Base-by-base conservation (phyloP, 2,329 filamentous ascomycete species). In the Orbilia blumenaviensis region DNA sequence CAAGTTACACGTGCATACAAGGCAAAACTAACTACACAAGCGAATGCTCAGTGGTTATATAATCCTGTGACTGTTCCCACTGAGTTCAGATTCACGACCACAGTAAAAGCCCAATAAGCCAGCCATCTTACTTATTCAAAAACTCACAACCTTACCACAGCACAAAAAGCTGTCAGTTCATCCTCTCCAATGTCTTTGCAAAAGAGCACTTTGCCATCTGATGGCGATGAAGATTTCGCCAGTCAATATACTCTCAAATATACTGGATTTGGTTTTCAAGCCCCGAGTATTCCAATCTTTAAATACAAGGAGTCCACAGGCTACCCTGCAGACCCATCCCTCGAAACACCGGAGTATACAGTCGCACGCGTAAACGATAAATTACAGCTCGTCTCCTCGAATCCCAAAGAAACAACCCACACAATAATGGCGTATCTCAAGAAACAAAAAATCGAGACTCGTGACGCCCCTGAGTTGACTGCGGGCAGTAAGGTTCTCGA, bases 381-480 rank as follows among this genome's bases (percentile, higher is more conserved):
- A 52, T 16, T 72, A 12, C 58, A 72, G 10, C 46, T 72, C 12
- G 36, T 46, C 16, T 56, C 56, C 6, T 25, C 56, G 2, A 56
- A 46, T 7, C 56, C 42, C 4, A 16, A 27, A 14, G 27, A 34
- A 10, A 42, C 58, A 12, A 36, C 29, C n/a, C 41, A 56, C 48
- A 72, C 58, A 9, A 58, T 63, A 16, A 18, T 72, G 25, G 36
- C 67, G 10, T 72, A 72, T 27, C 56, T 34, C 44, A 72, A 72
- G 36, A 72, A 64, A 34, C 67, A 63, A 56, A 72, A 63, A 16
- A 64, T 72, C 46, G 67, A 72, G 29, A 36, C 44, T 16, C 67
- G 67, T 10, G 58, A 54, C 27, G 16, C 44, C 1, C 46, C 66
- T 1, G 66, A 71, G 38, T 38, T 48, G 6, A 29, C 48, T 1